Evolutionary conservation across 495 filamentous ascomycete genomes (phyloP).

Genomic region (Cladorrhinum samala): DNA sequence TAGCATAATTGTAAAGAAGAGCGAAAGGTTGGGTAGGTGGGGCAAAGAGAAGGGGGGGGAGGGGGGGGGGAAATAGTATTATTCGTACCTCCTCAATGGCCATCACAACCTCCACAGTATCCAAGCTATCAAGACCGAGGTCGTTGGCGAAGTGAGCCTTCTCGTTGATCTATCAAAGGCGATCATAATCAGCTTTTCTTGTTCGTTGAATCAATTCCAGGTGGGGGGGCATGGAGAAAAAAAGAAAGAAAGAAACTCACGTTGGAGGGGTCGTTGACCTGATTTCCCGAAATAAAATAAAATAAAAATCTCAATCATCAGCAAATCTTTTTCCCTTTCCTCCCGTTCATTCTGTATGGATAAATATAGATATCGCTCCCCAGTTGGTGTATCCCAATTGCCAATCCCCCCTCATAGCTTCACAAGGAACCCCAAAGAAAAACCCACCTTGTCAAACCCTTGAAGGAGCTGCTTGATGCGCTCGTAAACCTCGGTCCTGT

Average conservation of each 20-base stretch:
- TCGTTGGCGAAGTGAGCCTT: slow-evolving; percentile 91
- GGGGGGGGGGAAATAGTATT: slow-evolving; percentile 20
- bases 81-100: slow-evolving; percentile 99
- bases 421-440: slow-evolving; percentile 7
- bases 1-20: too few species aligned
- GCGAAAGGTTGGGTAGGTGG: too few species aligned
- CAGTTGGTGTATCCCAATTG: neutral
- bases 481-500: slow-evolving; percentile 79
- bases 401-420: neutral
- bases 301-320: too few species aligned
- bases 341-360: too few species aligned
- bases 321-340: too few species aligned
- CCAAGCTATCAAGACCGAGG: slow-evolving; percentile 90
- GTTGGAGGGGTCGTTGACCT: slow-evolving; percentile 72
- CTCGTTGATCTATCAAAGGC: slow-evolving; percentile 64
- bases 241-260: too few species aligned
- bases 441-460: slow-evolving; percentile 92
- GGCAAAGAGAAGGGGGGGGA: too few species aligned
- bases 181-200: neutral
- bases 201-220: too few species aligned
- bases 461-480: slow-evolving; percentile 88
- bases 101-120: slow-evolving; percentile 99
- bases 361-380: neutral
- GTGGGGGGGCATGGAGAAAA: too few species aligned
- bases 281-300: slow-evolving; percentile 5